Conservation (phyloP, 495 filamentous ascomycete species). For the Collariella sp. region DNA sequence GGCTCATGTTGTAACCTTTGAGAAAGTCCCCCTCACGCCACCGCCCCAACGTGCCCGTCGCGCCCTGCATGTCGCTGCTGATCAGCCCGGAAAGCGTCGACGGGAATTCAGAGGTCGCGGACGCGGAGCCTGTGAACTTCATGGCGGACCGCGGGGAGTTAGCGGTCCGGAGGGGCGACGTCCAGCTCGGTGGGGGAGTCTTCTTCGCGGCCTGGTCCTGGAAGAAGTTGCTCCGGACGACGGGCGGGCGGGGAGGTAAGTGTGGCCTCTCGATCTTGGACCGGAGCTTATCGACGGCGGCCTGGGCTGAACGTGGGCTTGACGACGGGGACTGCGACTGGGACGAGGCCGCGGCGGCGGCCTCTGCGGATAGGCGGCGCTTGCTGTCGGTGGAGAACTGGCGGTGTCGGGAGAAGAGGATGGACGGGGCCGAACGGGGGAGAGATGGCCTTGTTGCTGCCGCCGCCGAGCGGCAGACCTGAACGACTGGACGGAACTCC, state of each 20-base stretch:
- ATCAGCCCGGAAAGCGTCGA: not conserved
- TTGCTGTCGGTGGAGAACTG: slow-evolving; percentile 10
- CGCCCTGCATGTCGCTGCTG: slow-evolving; percentile 2
- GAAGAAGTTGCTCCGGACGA: not conserved
- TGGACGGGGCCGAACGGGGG: slow-evolving; percentile 9
- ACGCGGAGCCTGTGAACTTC: not conserved
- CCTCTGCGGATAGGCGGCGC: not conserved
- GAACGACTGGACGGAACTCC: slow-evolving; percentile 22
- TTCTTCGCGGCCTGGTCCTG: not conserved
- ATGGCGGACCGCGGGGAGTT: not conserved
- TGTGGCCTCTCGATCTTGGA: not conserved
- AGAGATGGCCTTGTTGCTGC: slow-evolving; percentile 14
- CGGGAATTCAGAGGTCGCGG: not conserved
- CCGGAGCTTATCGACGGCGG: not conserved
- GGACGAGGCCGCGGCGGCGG: not conserved
- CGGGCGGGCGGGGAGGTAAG: slow-evolving; percentile 4
- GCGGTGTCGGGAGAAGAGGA: not conserved
- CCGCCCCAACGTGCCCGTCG: not conserved
- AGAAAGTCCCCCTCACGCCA: slow-evolving; percentile 12
- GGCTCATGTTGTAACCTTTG: slow-evolving; percentile 8
- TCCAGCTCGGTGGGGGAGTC: not conserved
- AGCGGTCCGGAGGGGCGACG: not conserved
- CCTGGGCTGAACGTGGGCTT: too few relatives aligned
- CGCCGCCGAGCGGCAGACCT: slow-evolving; percentile 22
- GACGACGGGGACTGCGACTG: not conserved